phyloP scores from a whole-genome alignment of 805 yeast species.

The Komagataella pseudopastoris region DNA sequence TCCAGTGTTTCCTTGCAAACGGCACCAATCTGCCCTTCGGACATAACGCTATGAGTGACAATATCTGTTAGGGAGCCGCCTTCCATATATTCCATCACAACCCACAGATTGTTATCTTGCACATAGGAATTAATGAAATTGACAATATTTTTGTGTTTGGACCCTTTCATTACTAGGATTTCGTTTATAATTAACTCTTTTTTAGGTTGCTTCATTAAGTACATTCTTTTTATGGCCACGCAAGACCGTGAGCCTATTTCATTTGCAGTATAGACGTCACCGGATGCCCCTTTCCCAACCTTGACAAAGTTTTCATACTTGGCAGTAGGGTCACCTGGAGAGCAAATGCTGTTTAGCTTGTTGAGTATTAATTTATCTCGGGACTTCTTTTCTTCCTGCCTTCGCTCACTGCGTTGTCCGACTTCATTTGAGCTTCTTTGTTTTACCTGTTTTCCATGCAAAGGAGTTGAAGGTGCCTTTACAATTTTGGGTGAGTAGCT shows the following conservation, averaged over 20 bases:
- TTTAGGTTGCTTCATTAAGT: conserved; percentile 78
- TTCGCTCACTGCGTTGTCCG: conserved; percentile 44
- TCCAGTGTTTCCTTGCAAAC: conserved; percentile 83
- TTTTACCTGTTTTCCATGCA: conserved; percentile 8
- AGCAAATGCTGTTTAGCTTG: conserved; percentile 63
- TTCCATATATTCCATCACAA: conserved; percentile 99
- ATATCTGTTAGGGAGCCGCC: conserved; percentile 97
- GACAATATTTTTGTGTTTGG: conserved; percentile 89
- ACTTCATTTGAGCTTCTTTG: conserved; percentile 25
- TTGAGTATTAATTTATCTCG: conserved; percentile 61
- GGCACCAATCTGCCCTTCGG: conserved; percentile 83
- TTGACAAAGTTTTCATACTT: conserved; percentile 58
- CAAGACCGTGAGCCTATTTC: conserved; percentile 37
- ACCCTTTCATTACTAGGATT: conserved; percentile 91
- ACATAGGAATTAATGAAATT: conserved; percentile 87
- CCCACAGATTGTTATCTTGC: conserved; percentile 83
- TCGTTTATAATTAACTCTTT: conserved; percentile 94
- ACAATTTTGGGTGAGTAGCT: conserved; percentile 4
- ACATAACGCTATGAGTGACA: conserved; percentile 73
- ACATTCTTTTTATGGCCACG: conserved; percentile 96
- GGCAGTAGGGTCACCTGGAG: conserved; percentile 72
- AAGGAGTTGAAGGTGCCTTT: conserved; percentile 18
- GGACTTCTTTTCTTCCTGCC: conserved; percentile 67
- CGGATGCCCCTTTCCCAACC: conserved; percentile 97
- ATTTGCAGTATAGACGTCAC: conserved; percentile 88